A percentile compares a stretch with the other conserved stretches of the same genome.
Conservation (phyloP, 192 early-diverging fungal genomes). For the Spizellomyces sp. region DNA sequence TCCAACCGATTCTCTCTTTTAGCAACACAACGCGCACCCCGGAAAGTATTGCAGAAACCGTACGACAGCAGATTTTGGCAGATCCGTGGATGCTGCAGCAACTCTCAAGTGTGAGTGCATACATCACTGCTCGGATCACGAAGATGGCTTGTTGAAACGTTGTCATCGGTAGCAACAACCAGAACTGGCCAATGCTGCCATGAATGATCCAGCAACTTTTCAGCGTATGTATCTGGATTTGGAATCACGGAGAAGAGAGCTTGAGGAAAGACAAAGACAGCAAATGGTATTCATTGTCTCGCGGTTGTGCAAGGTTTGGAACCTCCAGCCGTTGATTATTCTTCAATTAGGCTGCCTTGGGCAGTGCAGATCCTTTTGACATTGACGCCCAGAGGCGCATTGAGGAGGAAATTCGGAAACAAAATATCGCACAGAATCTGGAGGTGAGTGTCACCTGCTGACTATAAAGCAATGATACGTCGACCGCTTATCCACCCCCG, state of each 20-base stretch:
- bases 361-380: slow-evolving; percentile 84
- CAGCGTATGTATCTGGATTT: slow-evolving; percentile 59
- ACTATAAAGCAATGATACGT: background rate
- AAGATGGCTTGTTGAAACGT: background rate
- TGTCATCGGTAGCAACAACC: slow-evolving; percentile 53
- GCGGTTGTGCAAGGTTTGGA: background rate
- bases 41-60: slow-evolving; percentile 48
- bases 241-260: slow-evolving; percentile 56
- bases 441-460: slow-evolving; percentile 40
- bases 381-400: slow-evolving; percentile 89
- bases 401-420: slow-evolving; percentile 84
- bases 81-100: slow-evolving; percentile 61
- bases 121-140: background rate
- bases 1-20: background rate
- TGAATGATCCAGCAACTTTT: slow-evolving; percentile 70
- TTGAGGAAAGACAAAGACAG: slow-evolving; percentile 51
- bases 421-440: slow-evolving; percentile 82
- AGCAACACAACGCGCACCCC: slow-evolving; percentile 27
- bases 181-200: slow-evolving; percentile 62
- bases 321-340: background rate
- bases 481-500: background rate
- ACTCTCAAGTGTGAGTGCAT: slow-evolving; percentile 55
- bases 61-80: slow-evolving; percentile 66
- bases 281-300: slow-evolving; percentile 36
- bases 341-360: slow-evolving; percentile 47